Conservation (phyloP, 768 basidiomycete species). For the Coprinellus micaceus region DNA sequence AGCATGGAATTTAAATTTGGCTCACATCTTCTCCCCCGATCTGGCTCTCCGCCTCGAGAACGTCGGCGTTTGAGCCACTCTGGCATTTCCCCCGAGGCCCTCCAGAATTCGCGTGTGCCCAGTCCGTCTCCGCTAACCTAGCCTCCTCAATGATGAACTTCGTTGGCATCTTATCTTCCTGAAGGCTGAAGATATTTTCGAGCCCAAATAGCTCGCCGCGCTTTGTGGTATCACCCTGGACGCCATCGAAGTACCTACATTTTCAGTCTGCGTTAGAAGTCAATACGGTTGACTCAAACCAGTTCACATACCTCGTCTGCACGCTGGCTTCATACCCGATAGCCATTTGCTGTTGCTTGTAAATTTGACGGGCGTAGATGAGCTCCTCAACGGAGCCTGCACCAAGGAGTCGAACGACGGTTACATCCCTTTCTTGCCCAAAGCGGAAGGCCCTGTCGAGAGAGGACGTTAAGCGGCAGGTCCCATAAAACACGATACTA, state of each 20-base stretch:
- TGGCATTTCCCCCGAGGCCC: constrained; percentile 29
- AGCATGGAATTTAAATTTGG: no score
- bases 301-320: constrained; percentile 68
- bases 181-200: constrained; percentile 79
- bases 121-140: constrained; percentile 69
- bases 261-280: background rate
- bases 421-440: constrained; percentile 83
- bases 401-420: constrained; percentile 78
- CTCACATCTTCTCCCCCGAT: constrained; percentile 42
- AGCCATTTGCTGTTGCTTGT: constrained; percentile 93
- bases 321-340: constrained; percentile 82
- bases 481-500: no score
- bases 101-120: constrained; percentile 72
- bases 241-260: constrained; percentile 71
- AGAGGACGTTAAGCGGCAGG: no score
- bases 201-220: constrained; percentile 85
- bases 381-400: constrained; percentile 87
- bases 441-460: constrained; percentile 65
- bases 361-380: constrained; percentile 85
- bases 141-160: constrained; percentile 79
- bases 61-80: constrained; percentile 23
- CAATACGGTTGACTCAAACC: background rate
- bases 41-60: constrained; percentile 44
- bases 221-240: constrained; percentile 71
- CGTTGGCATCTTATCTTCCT: constrained; percentile 66